Evolutionary conservation across 306 rosid species (phyloP).

Genomic region (Trifolium subterraneum): DNA sequence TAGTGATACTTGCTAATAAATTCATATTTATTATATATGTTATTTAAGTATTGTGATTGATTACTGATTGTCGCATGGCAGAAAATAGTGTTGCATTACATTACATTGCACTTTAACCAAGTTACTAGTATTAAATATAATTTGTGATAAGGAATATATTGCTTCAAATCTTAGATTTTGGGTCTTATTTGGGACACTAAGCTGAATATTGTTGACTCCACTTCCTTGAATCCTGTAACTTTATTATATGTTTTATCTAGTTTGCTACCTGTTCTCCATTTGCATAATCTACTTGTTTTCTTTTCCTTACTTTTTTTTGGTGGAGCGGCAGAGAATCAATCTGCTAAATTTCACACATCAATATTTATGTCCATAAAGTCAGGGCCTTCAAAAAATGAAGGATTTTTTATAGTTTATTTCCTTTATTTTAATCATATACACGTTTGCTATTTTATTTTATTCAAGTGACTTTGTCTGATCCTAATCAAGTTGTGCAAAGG

Average conservation of each 20-base stretch:
- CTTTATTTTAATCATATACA: background rate
- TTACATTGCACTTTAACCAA: background rate
- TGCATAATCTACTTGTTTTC: background rate
- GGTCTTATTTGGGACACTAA: slow-evolving; percentile 6
- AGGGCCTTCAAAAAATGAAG: background rate
- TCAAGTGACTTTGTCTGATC: slow-evolving; percentile 7
- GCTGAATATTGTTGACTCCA: background rate
- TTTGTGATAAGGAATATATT: background rate
- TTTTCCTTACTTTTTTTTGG: background rate
- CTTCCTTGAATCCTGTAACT: background rate
- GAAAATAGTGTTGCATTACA: background rate
- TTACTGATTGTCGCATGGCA: background rate
- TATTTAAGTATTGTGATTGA: background rate
- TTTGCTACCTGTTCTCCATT: background rate
- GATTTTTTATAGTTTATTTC: background rate
- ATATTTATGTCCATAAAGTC: background rate
- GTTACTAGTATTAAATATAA: background rate
- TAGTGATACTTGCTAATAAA: background rate
- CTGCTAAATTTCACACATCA: background rate
- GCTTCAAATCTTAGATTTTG: background rate
- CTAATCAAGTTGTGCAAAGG: background rate
- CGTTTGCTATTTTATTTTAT: background rate
- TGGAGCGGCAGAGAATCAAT: background rate
- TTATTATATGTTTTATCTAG: background rate
- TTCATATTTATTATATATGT: background rate